Base-by-base conservation (phyloP, 164 flowering plant species). In the Vitis rotundifolia region DNA sequence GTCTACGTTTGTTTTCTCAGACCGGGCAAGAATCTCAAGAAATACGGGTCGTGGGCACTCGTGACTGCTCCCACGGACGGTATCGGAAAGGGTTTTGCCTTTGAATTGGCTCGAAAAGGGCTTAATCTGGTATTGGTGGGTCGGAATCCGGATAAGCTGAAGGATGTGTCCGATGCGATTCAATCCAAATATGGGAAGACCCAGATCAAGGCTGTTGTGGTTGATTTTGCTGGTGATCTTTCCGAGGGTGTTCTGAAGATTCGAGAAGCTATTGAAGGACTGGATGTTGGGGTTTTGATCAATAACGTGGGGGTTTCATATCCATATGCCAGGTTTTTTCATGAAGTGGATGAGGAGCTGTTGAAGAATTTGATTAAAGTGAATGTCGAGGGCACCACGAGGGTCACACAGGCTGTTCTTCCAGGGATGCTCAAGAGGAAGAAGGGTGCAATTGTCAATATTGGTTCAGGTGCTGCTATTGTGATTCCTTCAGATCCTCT, bases 51-150 rank as follows among this genome's bases (percentile, higher is more conserved):
- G 0, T 94, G 99, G 99, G 99, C 97, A 1, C 71, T 94, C 0
- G 85, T 94, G 3, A 94, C 99, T 13, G 99, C 97, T 13, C 87
- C 91, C 2, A 92, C 99, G 2, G 97, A 94, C 61, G 99, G 99
- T 14, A 91, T 94, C n/a, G 99, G 99, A 16, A 92, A 89, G 61
- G 83, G 80, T 61, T 87, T 92, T 71, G 96, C 98, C 15, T 92
- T 92, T 66, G 83, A 92, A 67, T 73, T 94, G 28, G 99, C 99
- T 58, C 61, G 82, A 5, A 89, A 84, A 59, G 97, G 97, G 9
- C 86, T 94, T 22, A 90, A 91, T 64, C 68, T 94, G 50, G 69
- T 92, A 16, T 70, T 94, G 55, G 93, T 94, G 8, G 99, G 91
- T 59, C 83, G 98, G 0, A 92, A 81, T 66, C 89, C 90, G 1